Base-by-base conservation (phyloP, 768 basidiomycete genomes). In the Rubroboletus pulcherrimus region DNA sequence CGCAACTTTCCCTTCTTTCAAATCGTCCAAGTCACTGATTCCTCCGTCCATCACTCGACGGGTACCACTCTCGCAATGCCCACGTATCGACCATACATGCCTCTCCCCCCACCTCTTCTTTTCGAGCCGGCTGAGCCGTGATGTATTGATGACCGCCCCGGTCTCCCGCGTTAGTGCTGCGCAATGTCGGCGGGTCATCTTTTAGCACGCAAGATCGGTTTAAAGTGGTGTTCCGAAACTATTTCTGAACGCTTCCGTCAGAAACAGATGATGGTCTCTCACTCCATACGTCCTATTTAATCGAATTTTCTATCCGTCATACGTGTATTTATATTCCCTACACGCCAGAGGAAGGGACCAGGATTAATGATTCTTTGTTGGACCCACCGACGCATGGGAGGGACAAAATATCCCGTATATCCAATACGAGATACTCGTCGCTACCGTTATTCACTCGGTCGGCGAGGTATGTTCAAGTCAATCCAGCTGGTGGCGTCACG, bases 11-110 rank as follows among this genome's bases (percentile, higher is more conserved):
- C 1, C 26, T 26, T 5, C 26, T 26, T 26, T 3, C 34, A 59
- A 56, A 29, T 56, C 58, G 14, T 59, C 56, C 31, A 57, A 47
- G 12, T 40, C 45, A 57, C 60, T 1, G 66, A 67, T 51, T 60
- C 66, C 6, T 65, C 66, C 2, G 57, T 67, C 14, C 63, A 62
- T 38, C 66, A 67, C 30, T 53, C 63, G n/a, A 64, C 59, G 55
- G 55, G 66, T 67, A 50, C 8, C 4, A 21, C 21, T 21, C 21
- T 21, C 21, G 21, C 21, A 21, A 21, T 21, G 21, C 21, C 21
- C 21, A n/a, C n/a, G n/a, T n/a, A n/a, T n/a, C n/a, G 9, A 34
- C 1, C 14, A 63, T 55, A 34, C 1, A 42, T 57, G 44, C 49
- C 55, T 12, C 14, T 24, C 2, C 43, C 43, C 11, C 57, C 51